Percentiles rank a stretch among this genome's conserved stretches.
These are phyloP conservation scores for Suillus spraguei DNA, from an alignment of 768 basidiomycete genomes.

Conservation along the genomic window DNA sequence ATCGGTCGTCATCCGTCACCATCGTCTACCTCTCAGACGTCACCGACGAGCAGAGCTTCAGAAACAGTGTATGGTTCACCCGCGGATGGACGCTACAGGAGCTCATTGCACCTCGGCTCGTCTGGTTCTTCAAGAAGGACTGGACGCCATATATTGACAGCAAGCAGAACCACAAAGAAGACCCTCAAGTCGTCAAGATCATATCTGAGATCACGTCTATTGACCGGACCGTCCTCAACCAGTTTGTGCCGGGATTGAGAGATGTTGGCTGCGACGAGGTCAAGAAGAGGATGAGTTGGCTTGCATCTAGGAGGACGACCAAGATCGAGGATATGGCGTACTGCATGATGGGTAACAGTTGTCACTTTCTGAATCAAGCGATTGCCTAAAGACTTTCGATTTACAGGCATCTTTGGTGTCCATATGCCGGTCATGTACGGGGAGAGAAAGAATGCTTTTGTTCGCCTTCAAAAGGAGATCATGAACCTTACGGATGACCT, in stretches of 20 bases:
- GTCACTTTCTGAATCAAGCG: slow-evolving; percentile 10
- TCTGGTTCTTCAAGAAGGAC: slow-evolving; percentile 10
- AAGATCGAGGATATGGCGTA: slow-evolving; percentile 33
- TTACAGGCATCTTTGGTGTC: slow-evolving; percentile 28
- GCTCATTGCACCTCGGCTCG: slow-evolving; percentile 5
- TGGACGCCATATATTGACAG: slow-evolving; percentile 6
- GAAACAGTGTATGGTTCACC: slow-evolving; percentile 9
- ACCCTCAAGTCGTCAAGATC: slow-evolving; percentile 22
- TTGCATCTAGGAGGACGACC: slow-evolving; percentile 30
- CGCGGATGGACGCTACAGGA: slow-evolving; percentile 12
- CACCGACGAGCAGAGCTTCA: slow-evolving; percentile 3
- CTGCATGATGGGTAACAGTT: slow-evolving; percentile 22
- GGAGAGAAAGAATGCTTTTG: slow-evolving; percentile 24
- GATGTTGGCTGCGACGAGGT: slow-evolving; percentile 16
- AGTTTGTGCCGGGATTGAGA: slow-evolving; percentile 26
- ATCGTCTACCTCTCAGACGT: slow-evolving; percentile 22
- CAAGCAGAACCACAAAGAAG: slow-evolving; percentile 25
- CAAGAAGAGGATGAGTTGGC: slow-evolving; percentile 31
- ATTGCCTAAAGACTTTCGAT: not conserved
- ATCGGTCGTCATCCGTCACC: slow-evolving; percentile 21
- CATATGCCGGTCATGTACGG: slow-evolving; percentile 32
- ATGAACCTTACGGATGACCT: slow-evolving; percentile 30
- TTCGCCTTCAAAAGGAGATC: slow-evolving; percentile 30
- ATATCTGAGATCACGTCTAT: slow-evolving; percentile 19
- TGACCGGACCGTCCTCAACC: slow-evolving; percentile 20